These are phyloP conservation scores for Dioscorea cayenensis DNA, from an alignment of 116 monocot species.

Conservation along the genomic window DNA sequence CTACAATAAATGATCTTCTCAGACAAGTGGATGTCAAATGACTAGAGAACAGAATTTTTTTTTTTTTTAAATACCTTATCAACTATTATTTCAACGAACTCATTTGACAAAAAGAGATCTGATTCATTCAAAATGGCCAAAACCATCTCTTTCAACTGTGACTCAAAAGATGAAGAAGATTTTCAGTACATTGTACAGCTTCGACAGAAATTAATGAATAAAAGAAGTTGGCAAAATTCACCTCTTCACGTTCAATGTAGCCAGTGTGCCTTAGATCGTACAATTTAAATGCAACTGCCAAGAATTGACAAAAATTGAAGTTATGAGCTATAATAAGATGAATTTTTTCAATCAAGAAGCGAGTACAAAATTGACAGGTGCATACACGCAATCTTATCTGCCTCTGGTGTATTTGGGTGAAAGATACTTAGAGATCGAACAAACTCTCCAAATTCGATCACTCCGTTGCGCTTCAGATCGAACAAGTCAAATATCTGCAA, in stretches of 20 bases:
- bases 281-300: slow-evolving; percentile 83
- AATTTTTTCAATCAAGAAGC: neutral
- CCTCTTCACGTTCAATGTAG: slow-evolving; percentile 81
- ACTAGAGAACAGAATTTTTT: no score
- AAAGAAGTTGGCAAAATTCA: slow-evolving; percentile 11
- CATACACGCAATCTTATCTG: slow-evolving; percentile 74
- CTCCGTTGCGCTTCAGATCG: slow-evolving; percentile 81
- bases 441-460: slow-evolving; percentile 95
- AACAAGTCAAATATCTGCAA: slow-evolving; percentile 88
- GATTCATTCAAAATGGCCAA: slow-evolving; percentile 77
- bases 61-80: slow-evolving; percentile 33
- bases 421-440: slow-evolving; percentile 82
- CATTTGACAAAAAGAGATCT: slow-evolving; percentile 68
- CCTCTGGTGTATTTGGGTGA: slow-evolving; percentile 60
- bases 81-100: slow-evolving; percentile 69
- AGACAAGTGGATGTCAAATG: no score
- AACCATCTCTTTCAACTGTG: slow-evolving; percentile 86
- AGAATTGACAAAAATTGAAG: neutral
- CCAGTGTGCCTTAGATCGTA: slow-evolving; percentile 81
- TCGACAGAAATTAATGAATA: neutral
- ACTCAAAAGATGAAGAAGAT: neutral
- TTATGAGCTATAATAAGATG: neutral
- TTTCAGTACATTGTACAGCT: neutral
- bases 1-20: neutral
- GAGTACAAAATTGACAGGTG: neutral